Evolutionary conservation across 1,284 basidiomycete species (phyloP).

Genomic region (Afroboletus lepidellus): DNA sequence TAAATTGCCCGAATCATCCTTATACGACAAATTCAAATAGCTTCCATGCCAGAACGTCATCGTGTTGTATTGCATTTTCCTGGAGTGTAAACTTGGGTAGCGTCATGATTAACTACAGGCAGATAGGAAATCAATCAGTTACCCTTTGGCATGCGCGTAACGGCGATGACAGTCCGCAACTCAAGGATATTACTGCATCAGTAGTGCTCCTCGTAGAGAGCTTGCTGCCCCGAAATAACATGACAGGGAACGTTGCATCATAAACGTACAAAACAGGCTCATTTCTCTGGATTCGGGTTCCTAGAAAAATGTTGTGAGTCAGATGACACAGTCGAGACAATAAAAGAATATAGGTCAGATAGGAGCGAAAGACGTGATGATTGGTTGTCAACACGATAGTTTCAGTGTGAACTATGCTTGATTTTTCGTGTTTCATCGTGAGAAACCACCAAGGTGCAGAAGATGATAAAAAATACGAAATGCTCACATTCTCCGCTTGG

Average conservation of each 20-base stretch:
- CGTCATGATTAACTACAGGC: neutral
- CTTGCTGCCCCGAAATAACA: neutral
- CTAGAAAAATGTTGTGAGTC: conserved; percentile 10
- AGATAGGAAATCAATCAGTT: no score
- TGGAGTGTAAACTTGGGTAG: neutral
- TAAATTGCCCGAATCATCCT: no score
- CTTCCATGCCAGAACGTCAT: neutral
- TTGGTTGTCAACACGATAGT: conserved; percentile 32
- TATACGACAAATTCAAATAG: neutral
- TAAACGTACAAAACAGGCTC: no score
- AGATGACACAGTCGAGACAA: conserved; percentile 1
- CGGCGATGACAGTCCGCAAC: no score
- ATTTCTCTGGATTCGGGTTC: conserved; percentile 20
- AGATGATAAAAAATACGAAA: neutral
- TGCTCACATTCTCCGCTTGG: conserved; percentile 62
- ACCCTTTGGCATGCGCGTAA: no score
- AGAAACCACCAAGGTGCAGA: neutral
- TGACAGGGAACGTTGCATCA: neutral
- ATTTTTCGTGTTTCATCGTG: conserved; percentile 25
- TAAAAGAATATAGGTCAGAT: conserved; percentile 18
- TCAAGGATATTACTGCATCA: neutral
- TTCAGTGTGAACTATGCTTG: conserved; percentile 35
- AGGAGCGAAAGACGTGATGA: conserved; percentile 33
- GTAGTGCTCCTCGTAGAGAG: neutral
- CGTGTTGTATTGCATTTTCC: neutral